phyloP scores from a whole-genome alignment of 352 stramenopile genomes.

The Thalassiosira livingstoniorum region DNA sequence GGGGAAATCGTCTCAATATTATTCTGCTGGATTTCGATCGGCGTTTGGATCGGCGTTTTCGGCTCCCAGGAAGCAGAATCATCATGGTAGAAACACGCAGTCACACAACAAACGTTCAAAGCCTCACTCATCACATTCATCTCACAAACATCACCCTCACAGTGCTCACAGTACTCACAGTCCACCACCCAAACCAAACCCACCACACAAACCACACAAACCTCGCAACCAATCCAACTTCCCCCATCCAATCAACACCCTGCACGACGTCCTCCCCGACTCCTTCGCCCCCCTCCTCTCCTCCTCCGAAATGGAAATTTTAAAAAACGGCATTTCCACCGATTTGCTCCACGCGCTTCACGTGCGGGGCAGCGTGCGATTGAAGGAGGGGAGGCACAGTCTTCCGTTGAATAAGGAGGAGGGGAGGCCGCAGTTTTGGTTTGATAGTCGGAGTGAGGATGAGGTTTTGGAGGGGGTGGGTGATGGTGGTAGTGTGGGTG shows the following conservation, averaged over 20 bases:
- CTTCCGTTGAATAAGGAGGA: constrained; percentile 83
- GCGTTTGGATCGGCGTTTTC: no score
- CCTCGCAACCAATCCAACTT: constrained; percentile 4
- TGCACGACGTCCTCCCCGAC: constrained; percentile 71
- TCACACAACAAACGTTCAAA: not conserved
- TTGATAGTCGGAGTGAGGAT: constrained; percentile 62
- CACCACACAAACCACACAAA: not conserved
- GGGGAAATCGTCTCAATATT: no score
- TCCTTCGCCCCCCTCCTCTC: constrained; percentile 84
- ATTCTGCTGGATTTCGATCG: no score
- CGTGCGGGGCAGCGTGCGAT: constrained; percentile 64
- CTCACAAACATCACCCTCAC: no score
- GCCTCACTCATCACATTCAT: no score
- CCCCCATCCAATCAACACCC: constrained; percentile 14
- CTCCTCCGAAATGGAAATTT: constrained; percentile 78
- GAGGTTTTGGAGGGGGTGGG: no score
- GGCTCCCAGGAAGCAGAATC: no score
- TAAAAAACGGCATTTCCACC: constrained; percentile 71
- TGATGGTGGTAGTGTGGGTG: no score
- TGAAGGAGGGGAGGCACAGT: constrained; percentile 72
- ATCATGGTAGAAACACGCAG: not conserved
- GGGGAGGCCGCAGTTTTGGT: constrained; percentile 75
- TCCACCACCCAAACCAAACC: not conserved
- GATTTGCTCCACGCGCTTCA: constrained; percentile 84
- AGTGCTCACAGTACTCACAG: not conserved